Evolutionary conservation across 257 asterid genomes (phyloP), one percentile per base, ranked within the genome.

Genomic region (Solanum medicagineum): DNA sequence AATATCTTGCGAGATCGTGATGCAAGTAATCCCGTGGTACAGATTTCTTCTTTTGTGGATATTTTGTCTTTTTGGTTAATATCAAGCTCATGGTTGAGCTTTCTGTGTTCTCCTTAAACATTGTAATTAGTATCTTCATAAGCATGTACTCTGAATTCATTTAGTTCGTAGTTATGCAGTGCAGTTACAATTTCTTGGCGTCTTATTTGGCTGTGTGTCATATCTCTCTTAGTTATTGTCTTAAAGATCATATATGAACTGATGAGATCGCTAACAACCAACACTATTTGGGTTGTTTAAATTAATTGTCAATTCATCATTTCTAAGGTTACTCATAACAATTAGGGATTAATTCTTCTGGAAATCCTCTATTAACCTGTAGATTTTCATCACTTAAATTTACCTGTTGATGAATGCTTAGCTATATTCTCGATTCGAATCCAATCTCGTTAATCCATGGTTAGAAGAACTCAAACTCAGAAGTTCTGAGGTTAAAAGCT

Each of bases 11-110:
- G 84, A 89, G 96, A 94, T 83, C 90, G 85, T 80, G 96, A 92
- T 86, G 92, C 96, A 86, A 89, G 90, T 87, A 93, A 91, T 87
- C 94, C 97, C 63, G 98, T 92, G 95, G 98, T 94, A 90, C 89
- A 92, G 75, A 87, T 86, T 86, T 90, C 79, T 85, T 26, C 83
- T 26, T 53, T 53, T 83, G 80, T 83, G 54, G 60, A 80, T 85
- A 80, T 17, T 32, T 70, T 85, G 6, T 51, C 79, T 73, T 85
- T 4, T 4, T 12, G 42, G 26, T 85, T 77, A 57, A 26, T 59
- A 5, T 75, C 53, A 74, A 63, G 63, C 40, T 36, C 68, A 29
- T 54, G 53, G 9, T 70, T 29, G 65, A 59, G 81, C 60, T 9
- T 62, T 55, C 22, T 60, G 40, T 20, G 32, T 83, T 82, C 49